These are phyloP conservation scores for Leptographium procerum DNA, from an alignment of 2,329 filamentous ascomycete species.

Conservation along the genomic window DNA sequence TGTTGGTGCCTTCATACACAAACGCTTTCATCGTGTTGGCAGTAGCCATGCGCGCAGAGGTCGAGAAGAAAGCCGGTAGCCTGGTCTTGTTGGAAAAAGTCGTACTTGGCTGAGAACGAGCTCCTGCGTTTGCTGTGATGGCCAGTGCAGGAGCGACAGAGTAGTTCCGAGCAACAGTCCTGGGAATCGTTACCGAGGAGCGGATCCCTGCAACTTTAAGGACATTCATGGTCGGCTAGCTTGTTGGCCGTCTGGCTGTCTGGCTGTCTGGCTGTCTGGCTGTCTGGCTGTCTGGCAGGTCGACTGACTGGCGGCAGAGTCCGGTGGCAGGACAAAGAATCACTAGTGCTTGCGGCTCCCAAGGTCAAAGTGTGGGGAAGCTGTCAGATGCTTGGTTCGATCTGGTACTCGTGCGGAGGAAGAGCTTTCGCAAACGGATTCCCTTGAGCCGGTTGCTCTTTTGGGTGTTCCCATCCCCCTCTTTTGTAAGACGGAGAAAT, in stretches of 20 bases:
- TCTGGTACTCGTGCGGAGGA: too few relatives aligned
- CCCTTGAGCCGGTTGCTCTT: too few relatives aligned
- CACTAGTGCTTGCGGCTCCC: too few relatives aligned
- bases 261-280: too few relatives aligned
- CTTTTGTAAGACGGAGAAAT: background rate
- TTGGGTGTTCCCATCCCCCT: background rate
- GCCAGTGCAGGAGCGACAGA: background rate
- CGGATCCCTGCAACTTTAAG: background rate
- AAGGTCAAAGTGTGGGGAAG: too few relatives aligned
- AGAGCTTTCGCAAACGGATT: too few relatives aligned
- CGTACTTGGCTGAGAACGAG: background rate
- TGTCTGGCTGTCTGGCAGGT: too few relatives aligned
- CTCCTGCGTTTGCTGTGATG: background rate
- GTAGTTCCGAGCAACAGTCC: background rate
- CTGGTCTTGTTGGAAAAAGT: background rate
- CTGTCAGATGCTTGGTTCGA: too few relatives aligned
- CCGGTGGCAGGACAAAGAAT: too few relatives aligned
- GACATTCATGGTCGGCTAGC: background rate
- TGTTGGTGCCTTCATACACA: constrained; percentile 25
- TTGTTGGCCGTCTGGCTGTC: too few relatives aligned
- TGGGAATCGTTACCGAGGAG: background rate
- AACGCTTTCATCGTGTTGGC: constrained; percentile 35
- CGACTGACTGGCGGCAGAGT: too few relatives aligned
- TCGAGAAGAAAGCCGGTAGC: background rate
- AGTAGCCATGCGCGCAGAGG: background rate